phyloP scores from a whole-genome alignment of 2,329 filamentous ascomycete genomes.

The Hypoxylon sp. region DNA sequence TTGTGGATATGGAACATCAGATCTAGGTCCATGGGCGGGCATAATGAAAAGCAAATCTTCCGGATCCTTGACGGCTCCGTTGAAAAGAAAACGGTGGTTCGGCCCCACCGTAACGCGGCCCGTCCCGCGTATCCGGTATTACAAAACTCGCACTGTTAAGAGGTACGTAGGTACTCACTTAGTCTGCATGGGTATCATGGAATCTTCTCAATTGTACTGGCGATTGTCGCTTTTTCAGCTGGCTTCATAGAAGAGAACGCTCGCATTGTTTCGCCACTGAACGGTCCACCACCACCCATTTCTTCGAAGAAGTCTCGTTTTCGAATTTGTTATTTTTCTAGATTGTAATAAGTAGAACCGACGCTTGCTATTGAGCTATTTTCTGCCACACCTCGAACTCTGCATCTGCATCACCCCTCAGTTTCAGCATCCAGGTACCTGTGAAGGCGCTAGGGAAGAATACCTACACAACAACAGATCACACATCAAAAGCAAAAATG shows the following conservation, averaged over 20 bases:
- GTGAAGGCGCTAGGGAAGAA: not conserved
- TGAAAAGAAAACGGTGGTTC: not conserved
- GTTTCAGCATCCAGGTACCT: not conserved
- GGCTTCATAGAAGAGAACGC: not conserved
- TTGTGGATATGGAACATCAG: not conserved
- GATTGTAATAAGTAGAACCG: not conserved
- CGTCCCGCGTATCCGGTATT: constrained; percentile 9
- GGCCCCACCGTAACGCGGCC: constrained; percentile 10
- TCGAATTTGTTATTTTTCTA: not conserved
- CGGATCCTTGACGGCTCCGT: not conserved
- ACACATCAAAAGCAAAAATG: constrained; percentile 25
- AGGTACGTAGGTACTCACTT: constrained; percentile 13
- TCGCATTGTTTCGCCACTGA: not conserved
- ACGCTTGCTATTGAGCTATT: not conserved
- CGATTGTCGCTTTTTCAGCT: constrained; percentile 14
- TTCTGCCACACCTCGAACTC: not conserved
- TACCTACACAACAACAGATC: not conserved
- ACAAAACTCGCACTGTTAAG: constrained; percentile 11
- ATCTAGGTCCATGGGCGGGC: not conserved
- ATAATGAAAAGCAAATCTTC: not conserved
- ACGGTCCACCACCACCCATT: not conserved
- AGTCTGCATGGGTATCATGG: constrained; percentile 35
- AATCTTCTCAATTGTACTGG: constrained; percentile 29
- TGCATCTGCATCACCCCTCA: not conserved
- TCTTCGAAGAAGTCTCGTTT: not conserved